These are phyloP conservation scores for Lyophyllum shimeji DNA, from an alignment of 768 basidiomycete species.

Conservation along the genomic window DNA sequence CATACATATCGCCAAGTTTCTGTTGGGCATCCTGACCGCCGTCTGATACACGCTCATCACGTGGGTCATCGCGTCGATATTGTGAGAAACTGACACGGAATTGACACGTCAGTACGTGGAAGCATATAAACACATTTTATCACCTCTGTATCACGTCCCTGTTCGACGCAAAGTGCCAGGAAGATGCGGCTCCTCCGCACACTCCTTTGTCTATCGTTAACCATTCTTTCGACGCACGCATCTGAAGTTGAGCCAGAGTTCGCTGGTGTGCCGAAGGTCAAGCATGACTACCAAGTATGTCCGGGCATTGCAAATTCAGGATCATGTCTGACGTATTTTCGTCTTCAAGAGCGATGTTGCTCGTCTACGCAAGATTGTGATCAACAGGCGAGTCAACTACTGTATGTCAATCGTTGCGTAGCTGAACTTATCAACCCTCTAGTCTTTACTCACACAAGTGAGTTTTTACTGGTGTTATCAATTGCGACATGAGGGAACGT, in stretches of 20 bases:
- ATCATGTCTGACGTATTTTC: background rate
- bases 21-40: too few species aligned
- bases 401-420: background rate
- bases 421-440: conserved; percentile 8
- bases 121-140: conserved; percentile 3
- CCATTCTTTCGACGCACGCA: conserved; percentile 41
- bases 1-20: too few species aligned
- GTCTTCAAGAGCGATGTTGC: conserved; percentile 81
- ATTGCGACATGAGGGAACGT: conserved; percentile 4
- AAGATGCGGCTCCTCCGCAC: conserved; percentile 61
- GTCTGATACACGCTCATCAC: conserved; percentile 18
- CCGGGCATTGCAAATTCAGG: background rate
- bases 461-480: conserved; percentile 14
- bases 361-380: conserved; percentile 89
- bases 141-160: background rate
- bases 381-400: conserved; percentile 62
- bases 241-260: conserved; percentile 44
- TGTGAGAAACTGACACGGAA: conserved; percentile 36
- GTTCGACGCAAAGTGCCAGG: conserved; percentile 5
- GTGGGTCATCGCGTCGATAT: conserved; percentile 13
- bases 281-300: conserved; percentile 71
- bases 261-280: conserved; percentile 45
- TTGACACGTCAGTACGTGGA: conserved; percentile 50
- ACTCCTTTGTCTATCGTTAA: conserved; percentile 44
- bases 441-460: conserved; percentile 86